Conservation (phyloP, 805 yeast genomes). For the Candida glaebosa region DNA sequence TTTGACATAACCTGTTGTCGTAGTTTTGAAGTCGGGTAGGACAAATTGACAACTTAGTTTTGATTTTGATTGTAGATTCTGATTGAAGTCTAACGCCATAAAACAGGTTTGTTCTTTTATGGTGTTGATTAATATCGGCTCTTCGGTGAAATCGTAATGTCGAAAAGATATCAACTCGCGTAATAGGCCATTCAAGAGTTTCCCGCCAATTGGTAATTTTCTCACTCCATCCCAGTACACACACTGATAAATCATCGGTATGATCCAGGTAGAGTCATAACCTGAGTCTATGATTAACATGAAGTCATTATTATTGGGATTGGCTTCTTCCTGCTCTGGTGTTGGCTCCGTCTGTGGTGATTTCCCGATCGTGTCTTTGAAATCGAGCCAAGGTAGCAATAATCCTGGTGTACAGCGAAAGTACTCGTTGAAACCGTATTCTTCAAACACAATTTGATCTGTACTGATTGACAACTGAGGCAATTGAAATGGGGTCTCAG, state of each 20-base stretch:
- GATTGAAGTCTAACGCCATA: conserved; percentile 58
- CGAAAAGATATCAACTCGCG: conserved; percentile 84
- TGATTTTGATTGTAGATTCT: conserved; percentile 38
- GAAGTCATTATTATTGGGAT: conserved; percentile 45
- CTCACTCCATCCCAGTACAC: conserved; percentile 74
- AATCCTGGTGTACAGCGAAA: conserved; percentile 64
- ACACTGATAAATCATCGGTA: conserved; percentile 78
- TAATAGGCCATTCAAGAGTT: conserved; percentile 74
- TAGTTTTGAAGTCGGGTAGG: conserved; percentile 82
- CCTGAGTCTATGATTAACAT: conserved; percentile 86
- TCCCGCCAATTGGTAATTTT: conserved; percentile 84
- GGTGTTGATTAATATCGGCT: conserved; percentile 75
- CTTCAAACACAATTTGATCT: conserved; percentile 93
- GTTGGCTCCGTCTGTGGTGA: conserved; percentile 4
- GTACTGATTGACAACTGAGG: conserved; percentile 79
- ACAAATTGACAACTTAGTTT: conserved; percentile 62
- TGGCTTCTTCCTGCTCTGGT: background rate
- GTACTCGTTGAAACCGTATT: conserved; percentile 73
- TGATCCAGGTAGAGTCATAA: conserved; percentile 78
- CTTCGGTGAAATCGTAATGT: conserved; percentile 92
- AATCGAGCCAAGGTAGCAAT: conserved; percentile 27
- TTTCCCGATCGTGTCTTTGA: conserved; percentile 6
- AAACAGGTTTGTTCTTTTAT: conserved; percentile 78
- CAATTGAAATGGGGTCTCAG: conserved; percentile 79
- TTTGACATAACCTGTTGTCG: conserved; percentile 68